Conservation (phyloP, 345 rosid species). For the Ceriops tagal region DNA sequence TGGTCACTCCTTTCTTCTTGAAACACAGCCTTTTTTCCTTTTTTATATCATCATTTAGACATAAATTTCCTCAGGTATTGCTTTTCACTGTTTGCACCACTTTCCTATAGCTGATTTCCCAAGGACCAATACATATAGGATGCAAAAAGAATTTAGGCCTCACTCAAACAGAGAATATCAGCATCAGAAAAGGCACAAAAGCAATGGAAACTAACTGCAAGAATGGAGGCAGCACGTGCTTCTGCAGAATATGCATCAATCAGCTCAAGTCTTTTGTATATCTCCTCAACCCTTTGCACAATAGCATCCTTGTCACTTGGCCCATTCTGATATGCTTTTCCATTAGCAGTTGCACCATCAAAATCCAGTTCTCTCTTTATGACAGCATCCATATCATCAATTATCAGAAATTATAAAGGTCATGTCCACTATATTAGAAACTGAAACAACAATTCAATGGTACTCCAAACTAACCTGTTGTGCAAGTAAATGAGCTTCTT, state of each 20-base stretch:
- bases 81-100: background rate
- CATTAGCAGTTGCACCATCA: constrained; percentile 46
- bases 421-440: background rate
- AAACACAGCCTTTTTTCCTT: background rate
- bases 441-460: constrained; percentile 12
- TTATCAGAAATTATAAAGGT: constrained; percentile 10
- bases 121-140: background rate
- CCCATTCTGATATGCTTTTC: constrained; percentile 42
- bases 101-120: background rate
- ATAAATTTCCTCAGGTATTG: background rate
- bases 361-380: constrained; percentile 70
- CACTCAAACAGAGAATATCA: background rate
- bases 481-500: constrained; percentile 64
- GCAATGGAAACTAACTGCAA: constrained; percentile 58
- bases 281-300: constrained; percentile 66
- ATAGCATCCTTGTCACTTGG: constrained; percentile 55
- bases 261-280: constrained; percentile 89
- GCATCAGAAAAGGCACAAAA: constrained; percentile 8
- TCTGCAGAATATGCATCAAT: constrained; percentile 96
- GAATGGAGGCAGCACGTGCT: constrained; percentile 94
- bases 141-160: constrained; percentile 7
- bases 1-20: background rate
- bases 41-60: background rate
- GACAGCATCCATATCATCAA: constrained; percentile 22
- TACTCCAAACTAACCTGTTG: constrained; percentile 51